Conservation (phyloP, 331 rosid species). For the Cucumis variabilis region DNA sequence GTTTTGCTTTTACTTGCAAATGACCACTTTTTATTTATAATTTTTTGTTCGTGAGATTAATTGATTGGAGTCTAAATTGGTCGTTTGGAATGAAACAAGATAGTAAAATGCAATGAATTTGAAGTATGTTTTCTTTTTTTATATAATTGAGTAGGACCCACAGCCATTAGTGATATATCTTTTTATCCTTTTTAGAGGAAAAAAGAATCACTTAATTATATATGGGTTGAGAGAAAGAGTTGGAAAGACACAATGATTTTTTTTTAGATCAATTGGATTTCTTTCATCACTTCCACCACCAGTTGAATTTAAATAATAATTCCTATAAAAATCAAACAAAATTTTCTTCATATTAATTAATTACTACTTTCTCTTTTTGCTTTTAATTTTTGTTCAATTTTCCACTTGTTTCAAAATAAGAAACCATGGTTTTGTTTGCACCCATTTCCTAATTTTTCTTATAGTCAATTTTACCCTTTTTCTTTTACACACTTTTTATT, state of each 20-base stretch:
- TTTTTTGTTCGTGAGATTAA: no score
- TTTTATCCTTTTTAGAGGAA: no score
- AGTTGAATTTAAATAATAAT: neutral
- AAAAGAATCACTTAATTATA: neutral
- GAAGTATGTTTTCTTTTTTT: neutral
- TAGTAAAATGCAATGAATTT: conserved; percentile 6
- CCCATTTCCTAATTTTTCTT: neutral
- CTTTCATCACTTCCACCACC: neutral
- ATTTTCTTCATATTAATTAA: neutral
- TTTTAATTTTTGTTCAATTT: no score
- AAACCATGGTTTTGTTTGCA: neutral
- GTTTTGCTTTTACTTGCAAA: no score
- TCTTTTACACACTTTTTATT: no score
- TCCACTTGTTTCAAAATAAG: no score
- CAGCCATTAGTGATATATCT: no score
- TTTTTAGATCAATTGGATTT: neutral
- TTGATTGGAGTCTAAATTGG: neutral
- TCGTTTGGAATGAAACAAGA: neutral
- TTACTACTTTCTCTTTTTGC: no score
- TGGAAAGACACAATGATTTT: neutral
- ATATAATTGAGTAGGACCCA: neutral
- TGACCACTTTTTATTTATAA: no score
- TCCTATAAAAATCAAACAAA: neutral
- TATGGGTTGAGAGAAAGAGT: neutral
- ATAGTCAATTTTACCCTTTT: no score